Base-by-base conservation (phyloP, 2,329 filamentous ascomycete species). In the Phialophora macrospora region DNA sequence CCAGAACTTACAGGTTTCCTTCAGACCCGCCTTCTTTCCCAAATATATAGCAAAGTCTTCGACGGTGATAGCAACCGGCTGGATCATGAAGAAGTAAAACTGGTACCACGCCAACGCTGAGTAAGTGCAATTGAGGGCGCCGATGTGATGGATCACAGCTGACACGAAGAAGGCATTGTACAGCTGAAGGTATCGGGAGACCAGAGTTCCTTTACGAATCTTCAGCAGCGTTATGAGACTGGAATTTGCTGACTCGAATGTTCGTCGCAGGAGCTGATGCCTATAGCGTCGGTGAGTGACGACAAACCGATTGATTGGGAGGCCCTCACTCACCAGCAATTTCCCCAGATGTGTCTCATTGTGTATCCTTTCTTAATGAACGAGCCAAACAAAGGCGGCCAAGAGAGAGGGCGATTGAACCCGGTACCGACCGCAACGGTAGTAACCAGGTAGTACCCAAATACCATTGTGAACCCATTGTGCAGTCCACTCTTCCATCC, bases 121-220 rank as follows among this genome's bases (percentile, higher is more conserved):
- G 54, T 68, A 70, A 7, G 62, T 55, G 3, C 54, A 63, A 52
- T 70, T 68, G 51, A 70, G 55, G 22, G 65, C 44, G 22, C 68
- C 68, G 38, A 60, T 41, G 41, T 68, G 68, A 54, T 68, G 68
- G 17, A 69, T 62, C 34, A 67, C n/a, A 9, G 65, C 65, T 3
- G 65, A 70, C 38, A 70, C 41, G 26, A 68, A 60, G 55, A 70
- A 66, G 17, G 62, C 65, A 44, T 65, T 66, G 54, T 70, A 68
- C 9, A 70, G 57, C 52, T 70, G 65, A 14, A 70, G 20, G 63
- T 68, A 68, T 22, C 68, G 65, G 4, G 68, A 70, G 24, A 17
- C 26, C 2, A 65, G 17, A 6, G 62, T 55, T 3, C 62, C 67
- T 41, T 55, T 67, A 20, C 51, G 60, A 46, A 68, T 34, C 17